Base-by-base conservation (phyloP, 1,139 yeast genomes). In the Saccharomyces hybrid region DNA sequence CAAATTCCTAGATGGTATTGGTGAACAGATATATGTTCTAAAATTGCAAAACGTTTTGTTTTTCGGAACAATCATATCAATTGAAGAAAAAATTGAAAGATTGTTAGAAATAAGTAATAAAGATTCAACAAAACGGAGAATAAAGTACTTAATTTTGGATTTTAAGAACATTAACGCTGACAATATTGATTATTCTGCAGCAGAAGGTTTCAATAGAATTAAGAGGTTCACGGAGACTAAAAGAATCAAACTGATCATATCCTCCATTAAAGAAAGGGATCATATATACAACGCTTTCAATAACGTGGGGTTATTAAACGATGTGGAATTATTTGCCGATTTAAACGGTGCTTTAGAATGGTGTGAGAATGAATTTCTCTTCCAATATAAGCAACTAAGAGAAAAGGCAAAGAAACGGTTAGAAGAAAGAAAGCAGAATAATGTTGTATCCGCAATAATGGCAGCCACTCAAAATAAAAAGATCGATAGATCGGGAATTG, bases 11-110 rank as follows among this genome's bases (percentile, higher is more conserved):
- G 79, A 80, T 59, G 86, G 87, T 61, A 95, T 91, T 49, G 98
- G 98, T 4, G 84, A 87, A 63, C 98, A 93, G 70, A 89, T 90
- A 44, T 88, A 90, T 70, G 87, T 93, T 34, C 76, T 90, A 67
- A 90, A 91, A 70, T 73, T 93, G 44, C 88, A 89, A 62, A 97
- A 98, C 24, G 82, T 95, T 16, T 75, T 93, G 44, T 93, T 93
- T 68, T 93, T 93, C 72, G 99, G 99, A 1, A 88, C 97, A 0
- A 90, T 93, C 69, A 96, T 96, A 19, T 88, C 93, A 1, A 86
- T 93, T 51, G 99, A 93, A 70, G 78, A 80, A 51, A 80, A 82
- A 47, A 86, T 93, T 51, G 78, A 95, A 56, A 74, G 75, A 12
- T 73, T 88, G 59, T 81, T 89, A 42, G 70, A 68, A 47, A 63